phyloP scores from a whole-genome alignment of 2,329 filamentous ascomycete genomes.

The Orbilia javanica region DNA sequence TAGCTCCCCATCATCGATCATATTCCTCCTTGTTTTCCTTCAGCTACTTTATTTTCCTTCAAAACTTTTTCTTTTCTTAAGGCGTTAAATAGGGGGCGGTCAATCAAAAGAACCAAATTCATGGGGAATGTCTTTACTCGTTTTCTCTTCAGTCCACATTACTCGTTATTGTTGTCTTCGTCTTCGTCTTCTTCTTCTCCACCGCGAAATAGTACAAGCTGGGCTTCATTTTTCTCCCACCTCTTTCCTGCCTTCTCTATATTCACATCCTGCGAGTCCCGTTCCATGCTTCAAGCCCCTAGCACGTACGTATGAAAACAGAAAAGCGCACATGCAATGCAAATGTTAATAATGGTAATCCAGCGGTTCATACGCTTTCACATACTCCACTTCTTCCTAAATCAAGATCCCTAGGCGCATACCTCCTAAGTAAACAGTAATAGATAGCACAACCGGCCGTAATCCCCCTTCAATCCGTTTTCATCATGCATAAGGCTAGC shows the following conservation, averaged over 20 bases:
- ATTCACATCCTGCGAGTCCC: neutral
- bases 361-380: neutral
- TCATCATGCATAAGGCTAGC: no score
- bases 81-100: slow-evolving; percentile 36
- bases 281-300: neutral
- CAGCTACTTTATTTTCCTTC: slow-evolving; percentile 19
- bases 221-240: neutral
- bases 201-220: slow-evolving; percentile 7
- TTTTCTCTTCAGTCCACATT: neutral
- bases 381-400: neutral
- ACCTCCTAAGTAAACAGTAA: no score
- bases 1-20: slow-evolving; percentile 6
- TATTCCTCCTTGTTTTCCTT: slow-evolving; percentile 1
- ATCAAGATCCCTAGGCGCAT: no score
- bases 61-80: slow-evolving; percentile 12
- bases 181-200: neutral
- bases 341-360: slow-evolving; percentile 22
- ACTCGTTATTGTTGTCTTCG: neutral
- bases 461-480: no score
- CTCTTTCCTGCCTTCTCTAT: neutral
- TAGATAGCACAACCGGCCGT: no score
- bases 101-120: slow-evolving; percentile 27
- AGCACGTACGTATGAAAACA: neutral
- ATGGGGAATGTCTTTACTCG: slow-evolving; percentile 23
- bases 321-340: no score